phyloP scores from a whole-genome alignment of 2,329 filamentous ascomycete genomes.

The Stromatinia cepivora region DNA sequence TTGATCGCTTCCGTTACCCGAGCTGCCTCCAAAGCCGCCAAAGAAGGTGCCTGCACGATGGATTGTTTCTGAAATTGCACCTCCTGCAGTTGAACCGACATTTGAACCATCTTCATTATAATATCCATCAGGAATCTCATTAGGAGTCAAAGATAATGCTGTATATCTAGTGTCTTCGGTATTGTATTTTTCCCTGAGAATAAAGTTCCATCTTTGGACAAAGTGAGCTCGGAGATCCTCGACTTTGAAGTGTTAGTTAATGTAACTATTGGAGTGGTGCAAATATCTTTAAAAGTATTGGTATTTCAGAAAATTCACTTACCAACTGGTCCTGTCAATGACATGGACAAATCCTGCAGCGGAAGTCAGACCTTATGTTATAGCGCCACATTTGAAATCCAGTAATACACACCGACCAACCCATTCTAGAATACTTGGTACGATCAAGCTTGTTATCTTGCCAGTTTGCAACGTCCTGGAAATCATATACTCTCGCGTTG shows the following conservation, averaged over 20 bases:
- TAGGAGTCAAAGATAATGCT: constrained; percentile 27
- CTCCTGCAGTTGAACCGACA: constrained; percentile 15
- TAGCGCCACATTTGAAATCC: not conserved
- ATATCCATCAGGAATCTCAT: constrained; percentile 34
- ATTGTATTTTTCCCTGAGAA: constrained; percentile 78
- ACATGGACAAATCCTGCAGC: constrained; percentile 68
- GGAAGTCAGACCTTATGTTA: not conserved
- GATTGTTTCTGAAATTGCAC: constrained; percentile 21
- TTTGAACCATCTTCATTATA: constrained; percentile 34
- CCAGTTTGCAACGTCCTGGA: constrained; percentile 72
- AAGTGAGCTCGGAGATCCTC: constrained; percentile 77
- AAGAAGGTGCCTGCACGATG: constrained; percentile 15
- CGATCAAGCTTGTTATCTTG: constrained; percentile 85
- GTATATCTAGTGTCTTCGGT: constrained; percentile 49
- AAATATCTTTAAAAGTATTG: not conserved
- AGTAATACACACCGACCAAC: constrained; percentile 62
- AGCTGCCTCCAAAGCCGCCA: not conserved
- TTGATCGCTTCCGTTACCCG: constrained; percentile 51
- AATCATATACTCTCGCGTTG: constrained; percentile 82
- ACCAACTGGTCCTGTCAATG: constrained; percentile 59
- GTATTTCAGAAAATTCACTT: not conserved
- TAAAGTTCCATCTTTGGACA: constrained; percentile 87
- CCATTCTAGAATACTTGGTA: constrained; percentile 79
- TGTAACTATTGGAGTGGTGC: constrained; percentile 42
- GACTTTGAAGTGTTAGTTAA: constrained; percentile 48